Evolutionary conservation across 495 filamentous ascomycete species (phyloP).

Genomic region (Xylaria cubensis): DNA sequence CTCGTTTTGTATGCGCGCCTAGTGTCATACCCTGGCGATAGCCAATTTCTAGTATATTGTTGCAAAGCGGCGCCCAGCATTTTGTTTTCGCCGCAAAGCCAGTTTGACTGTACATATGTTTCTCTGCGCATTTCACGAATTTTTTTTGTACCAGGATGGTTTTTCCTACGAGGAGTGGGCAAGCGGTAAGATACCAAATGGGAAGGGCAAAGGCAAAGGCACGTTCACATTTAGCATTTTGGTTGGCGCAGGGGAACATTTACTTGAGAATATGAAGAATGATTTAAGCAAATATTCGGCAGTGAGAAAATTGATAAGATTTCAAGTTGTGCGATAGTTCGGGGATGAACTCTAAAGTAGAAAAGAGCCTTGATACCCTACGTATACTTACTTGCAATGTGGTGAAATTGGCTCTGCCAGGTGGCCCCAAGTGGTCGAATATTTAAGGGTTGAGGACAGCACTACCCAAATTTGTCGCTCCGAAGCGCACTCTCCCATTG

Average conservation of each 20-base stretch:
- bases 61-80: constrained; percentile 7
- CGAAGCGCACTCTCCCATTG: background rate
- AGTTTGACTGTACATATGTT: constrained; percentile 48
- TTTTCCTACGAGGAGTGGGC: constrained; percentile 30
- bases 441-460: background rate
- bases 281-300: background rate
- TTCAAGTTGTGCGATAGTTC: background rate
- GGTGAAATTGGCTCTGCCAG: constrained; percentile 2
- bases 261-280: constrained; percentile 13
- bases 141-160: constrained; percentile 24
- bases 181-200: constrained; percentile 41
- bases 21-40: constrained; percentile 8
- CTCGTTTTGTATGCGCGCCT: background rate
- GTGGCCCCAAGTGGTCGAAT: constrained; percentile 5
- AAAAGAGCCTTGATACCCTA: background rate
- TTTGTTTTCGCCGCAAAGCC: background rate
- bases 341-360: background rate
- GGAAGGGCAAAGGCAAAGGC: constrained; percentile 35
- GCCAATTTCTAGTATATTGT: constrained; percentile 36
- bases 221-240: constrained; percentile 30
- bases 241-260: constrained; percentile 27
- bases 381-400: background rate
- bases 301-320: background rate
- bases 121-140: constrained; percentile 30
- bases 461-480: constrained; percentile 21